These are phyloP conservation scores for Leccinum incarnatum DNA, from an alignment of 768 basidiomycete genomes.

Conservation along the genomic window DNA sequence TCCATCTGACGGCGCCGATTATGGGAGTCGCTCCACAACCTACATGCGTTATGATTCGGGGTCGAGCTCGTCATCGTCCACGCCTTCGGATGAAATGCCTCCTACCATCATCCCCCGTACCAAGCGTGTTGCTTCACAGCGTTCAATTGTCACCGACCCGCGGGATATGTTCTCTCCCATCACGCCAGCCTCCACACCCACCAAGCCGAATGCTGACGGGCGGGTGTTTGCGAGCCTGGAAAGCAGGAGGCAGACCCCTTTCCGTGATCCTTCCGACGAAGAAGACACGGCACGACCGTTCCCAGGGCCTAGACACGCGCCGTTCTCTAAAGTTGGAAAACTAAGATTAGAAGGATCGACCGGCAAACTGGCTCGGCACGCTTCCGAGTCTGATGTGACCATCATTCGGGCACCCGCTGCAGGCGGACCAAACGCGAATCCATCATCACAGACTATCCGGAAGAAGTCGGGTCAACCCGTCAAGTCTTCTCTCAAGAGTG, in stretches of 20 bases:
- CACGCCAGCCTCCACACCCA: slow-evolving; percentile 40
- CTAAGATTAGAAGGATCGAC: slow-evolving; percentile 25
- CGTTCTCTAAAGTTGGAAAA: slow-evolving; percentile 19
- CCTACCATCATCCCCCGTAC: slow-evolving; percentile 38
- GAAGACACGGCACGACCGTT: slow-evolving; percentile 21
- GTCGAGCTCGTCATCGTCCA: slow-evolving; percentile 38
- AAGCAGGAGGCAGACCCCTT: slow-evolving; percentile 8
- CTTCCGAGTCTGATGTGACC: slow-evolving; percentile 19
- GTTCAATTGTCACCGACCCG: slow-evolving; percentile 17
- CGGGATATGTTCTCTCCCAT: slow-evolving; percentile 36
- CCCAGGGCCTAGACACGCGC: slow-evolving; percentile 25
- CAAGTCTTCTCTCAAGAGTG: slow-evolving; percentile 84
- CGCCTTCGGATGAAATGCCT: slow-evolving; percentile 34
- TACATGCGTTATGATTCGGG: slow-evolving; percentile 23
- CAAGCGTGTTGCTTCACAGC: slow-evolving; percentile 36
- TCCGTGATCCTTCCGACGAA: slow-evolving; percentile 32
- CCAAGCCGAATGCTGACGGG: slow-evolving; percentile 15
- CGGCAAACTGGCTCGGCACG: slow-evolving; percentile 19
- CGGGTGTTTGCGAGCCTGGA: slow-evolving; percentile 16
- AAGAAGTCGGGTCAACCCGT: slow-evolving; percentile 96
- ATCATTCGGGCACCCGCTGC: background rate
- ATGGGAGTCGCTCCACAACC: slow-evolving; percentile 2
- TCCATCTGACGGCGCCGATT: slow-evolving; percentile 6
- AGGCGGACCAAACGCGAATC: background rate
- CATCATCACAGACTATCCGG: slow-evolving; percentile 48